phyloP scores from a whole-genome alignment of 495 filamentous ascomycete species.

The Bacidia gigantensis region DNA sequence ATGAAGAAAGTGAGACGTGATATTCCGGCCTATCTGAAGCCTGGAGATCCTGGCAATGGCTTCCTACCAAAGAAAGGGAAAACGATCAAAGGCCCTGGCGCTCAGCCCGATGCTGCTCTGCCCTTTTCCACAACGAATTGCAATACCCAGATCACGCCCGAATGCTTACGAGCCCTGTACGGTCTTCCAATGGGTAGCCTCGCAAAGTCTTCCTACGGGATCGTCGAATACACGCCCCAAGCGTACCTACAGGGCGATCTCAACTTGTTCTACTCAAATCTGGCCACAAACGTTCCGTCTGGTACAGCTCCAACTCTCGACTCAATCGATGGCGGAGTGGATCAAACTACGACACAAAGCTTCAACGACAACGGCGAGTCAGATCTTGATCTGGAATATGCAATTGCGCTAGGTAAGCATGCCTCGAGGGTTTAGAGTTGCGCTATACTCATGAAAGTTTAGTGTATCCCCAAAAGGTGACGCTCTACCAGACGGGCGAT shows the following conservation, averaged over 20 bases:
- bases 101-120: background rate
- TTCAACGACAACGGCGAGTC: conserved; percentile 15
- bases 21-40: background rate
- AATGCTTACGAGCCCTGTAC: conserved; percentile 18
- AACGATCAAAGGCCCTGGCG: conserved; percentile 1
- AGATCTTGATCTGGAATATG: conserved; percentile 24
- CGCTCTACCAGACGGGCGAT: conserved; percentile 29
- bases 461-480: conserved; percentile 28
- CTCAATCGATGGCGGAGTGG: conserved; percentile 16
- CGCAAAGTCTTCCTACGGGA: conserved; percentile 14
- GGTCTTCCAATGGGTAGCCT: conserved; percentile 1
- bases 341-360: conserved; percentile 5
- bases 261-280: conserved; percentile 17
- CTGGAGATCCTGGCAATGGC: background rate
- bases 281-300: conserved; percentile 9
- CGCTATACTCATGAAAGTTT: background rate
- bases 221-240: conserved; percentile 19
- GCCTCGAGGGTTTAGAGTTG: background rate
- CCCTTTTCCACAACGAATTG: conserved; percentile 7
- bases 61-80: conserved; percentile 4
- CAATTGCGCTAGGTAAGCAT: conserved; percentile 18
- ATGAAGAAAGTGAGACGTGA: background rate
- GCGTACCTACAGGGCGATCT: conserved; percentile 14
- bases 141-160: conserved; percentile 14
- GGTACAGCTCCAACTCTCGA: conserved; percentile 13